Percentiles rank a stretch among this genome's conserved stretches.
These are phyloP conservation scores for Cinnamomum chago DNA, from an alignment of 164 flowering plant genomes.

Conservation along the genomic window DNA sequence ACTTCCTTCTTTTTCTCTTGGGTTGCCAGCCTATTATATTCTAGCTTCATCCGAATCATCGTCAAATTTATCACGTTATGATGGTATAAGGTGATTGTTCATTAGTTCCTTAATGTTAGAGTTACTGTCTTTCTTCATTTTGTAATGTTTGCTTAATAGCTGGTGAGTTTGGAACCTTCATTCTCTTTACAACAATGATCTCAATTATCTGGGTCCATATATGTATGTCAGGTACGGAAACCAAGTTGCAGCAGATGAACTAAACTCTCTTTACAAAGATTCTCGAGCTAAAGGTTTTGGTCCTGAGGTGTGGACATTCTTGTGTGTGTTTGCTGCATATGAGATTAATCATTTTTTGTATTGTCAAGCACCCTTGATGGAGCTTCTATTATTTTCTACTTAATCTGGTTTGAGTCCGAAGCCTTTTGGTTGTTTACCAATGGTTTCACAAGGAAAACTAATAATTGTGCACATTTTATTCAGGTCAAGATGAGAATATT, in stretches of 20 bases:
- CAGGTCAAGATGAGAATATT: constrained; percentile 97
- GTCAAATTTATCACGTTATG: constrained; percentile 93
- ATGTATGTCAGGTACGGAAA: constrained; percentile 63
- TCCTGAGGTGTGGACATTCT: constrained; percentile 53
- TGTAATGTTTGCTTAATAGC: background rate
- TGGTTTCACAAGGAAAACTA: constrained; percentile 1
- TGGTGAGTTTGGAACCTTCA: background rate
- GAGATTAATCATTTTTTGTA: background rate
- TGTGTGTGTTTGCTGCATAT: background rate
- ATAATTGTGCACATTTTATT: constrained; percentile 4
- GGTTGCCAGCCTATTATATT: constrained; percentile 91
- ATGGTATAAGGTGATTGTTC: constrained; percentile 77
- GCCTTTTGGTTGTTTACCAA: background rate
- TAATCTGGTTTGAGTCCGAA: background rate
- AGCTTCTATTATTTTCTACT: background rate
- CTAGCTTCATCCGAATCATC: constrained; percentile 94
- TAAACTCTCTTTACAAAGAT: constrained; percentile 63
- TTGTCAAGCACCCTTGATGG: background rate
- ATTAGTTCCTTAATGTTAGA: background rate
- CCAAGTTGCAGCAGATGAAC: constrained; percentile 68
- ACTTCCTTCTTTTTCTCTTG: constrained; percentile 92
- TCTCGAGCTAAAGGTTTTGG: constrained; percentile 94
- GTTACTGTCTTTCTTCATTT: background rate
- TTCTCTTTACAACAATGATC: too few species aligned
- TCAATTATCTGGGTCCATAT: background rate